These are phyloP conservation scores for Persicaria tinctoria DNA, from an alignment of 148 eudicot genomes.

Conservation along the genomic window DNA sequence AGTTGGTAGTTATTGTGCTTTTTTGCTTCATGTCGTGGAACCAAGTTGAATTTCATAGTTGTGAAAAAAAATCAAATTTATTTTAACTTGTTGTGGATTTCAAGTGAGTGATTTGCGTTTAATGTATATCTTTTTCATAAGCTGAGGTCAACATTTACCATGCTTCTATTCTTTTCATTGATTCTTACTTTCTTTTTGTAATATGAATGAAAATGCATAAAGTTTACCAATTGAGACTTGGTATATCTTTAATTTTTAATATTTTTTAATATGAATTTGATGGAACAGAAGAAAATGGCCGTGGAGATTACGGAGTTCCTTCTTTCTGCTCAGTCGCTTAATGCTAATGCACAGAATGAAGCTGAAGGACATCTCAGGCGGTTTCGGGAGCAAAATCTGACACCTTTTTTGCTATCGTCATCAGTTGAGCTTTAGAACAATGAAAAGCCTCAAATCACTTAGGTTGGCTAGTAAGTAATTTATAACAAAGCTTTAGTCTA, in stretches of 20 bases:
- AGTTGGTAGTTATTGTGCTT: too few relatives aligned
- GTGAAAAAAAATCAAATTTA: too few relatives aligned
- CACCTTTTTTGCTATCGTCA: conserved; percentile 44
- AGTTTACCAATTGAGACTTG: background rate
- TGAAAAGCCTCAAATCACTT: conserved; percentile 64
- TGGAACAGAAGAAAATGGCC: conserved; percentile 35
- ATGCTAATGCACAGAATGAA: conserved; percentile 46
- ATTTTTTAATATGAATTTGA: background rate
- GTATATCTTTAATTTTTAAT: background rate
- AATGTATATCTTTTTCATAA: too few relatives aligned
- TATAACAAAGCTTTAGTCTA: too few relatives aligned
- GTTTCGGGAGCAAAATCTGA: conserved; percentile 56
- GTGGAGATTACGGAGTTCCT: conserved; percentile 56
- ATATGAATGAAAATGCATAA: background rate
- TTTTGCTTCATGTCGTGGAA: too few relatives aligned
- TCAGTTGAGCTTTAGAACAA: conserved; percentile 57
- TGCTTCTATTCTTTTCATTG: background rate
- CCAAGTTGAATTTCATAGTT: too few relatives aligned
- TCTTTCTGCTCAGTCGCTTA: conserved; percentile 54
- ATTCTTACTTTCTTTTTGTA: background rate
- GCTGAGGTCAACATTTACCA: too few relatives aligned
- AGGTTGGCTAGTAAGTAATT: conserved; percentile 47
- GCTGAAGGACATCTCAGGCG: conserved; percentile 53
- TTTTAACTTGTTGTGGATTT: background rate
- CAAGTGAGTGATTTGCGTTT: too few relatives aligned